phyloP scores from a whole-genome alignment of 805 yeast genomes.

The Ogataea salicorniae region DNA sequence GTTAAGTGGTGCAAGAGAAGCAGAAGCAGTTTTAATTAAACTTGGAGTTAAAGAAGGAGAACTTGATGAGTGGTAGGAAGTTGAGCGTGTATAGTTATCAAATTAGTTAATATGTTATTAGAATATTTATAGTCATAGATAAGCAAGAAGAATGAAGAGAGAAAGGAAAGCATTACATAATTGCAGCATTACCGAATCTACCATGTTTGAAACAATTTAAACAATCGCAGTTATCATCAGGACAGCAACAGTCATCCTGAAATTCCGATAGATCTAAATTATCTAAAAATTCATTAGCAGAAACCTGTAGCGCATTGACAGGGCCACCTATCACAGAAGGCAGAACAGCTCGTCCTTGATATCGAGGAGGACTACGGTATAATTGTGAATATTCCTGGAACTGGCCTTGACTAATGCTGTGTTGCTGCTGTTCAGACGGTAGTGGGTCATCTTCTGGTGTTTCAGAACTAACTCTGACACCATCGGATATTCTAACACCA shows the following conservation, averaged over 20 bases:
- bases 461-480: slow-evolving; percentile 17
- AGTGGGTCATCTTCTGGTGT: slow-evolving; percentile 3
- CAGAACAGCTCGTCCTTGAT: too few species aligned
- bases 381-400: neutral
- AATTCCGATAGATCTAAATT: slow-evolving; percentile 17
- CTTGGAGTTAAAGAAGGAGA: slow-evolving; percentile 29
- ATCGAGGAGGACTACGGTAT: too few species aligned
- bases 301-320: slow-evolving; percentile 4
- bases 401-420: neutral
- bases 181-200: slow-evolving; percentile 14
- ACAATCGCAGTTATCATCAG: slow-evolving; percentile 29
- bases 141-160: neutral
- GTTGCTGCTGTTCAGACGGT: neutral
- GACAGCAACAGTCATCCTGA: slow-evolving; percentile 28
- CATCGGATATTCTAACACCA: slow-evolving; percentile 28
- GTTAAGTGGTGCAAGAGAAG: slow-evolving; percentile 49
- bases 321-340: too few species aligned
- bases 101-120: neutral
- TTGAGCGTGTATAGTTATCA: neutral
- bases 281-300: slow-evolving; percentile 20
- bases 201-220: slow-evolving; percentile 31
- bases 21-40: slow-evolving; percentile 17
- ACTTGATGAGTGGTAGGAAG: slow-evolving; percentile 29
- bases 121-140: neutral
- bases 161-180: neutral